Evolutionary conservation across 164 flowering plant species (phyloP).

Genomic region (Cinnamomum chago): DNA sequence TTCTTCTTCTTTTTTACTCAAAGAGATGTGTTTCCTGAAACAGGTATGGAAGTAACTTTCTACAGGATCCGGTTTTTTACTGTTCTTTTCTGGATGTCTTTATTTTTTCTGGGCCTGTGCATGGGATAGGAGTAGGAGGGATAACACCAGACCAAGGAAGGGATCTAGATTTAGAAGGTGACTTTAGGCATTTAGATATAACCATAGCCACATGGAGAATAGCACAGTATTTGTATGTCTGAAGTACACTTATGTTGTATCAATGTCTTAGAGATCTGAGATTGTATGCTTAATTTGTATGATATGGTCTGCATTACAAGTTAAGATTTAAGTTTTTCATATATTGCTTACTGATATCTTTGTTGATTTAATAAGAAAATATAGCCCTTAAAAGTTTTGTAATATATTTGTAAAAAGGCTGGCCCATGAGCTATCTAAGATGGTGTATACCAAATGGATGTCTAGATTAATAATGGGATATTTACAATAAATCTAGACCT

Average conservation of each 20-base stretch:
- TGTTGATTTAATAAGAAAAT: too few relatives aligned
- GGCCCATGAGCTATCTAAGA: too few relatives aligned
- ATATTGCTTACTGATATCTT: neutral
- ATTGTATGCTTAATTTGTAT: too few relatives aligned
- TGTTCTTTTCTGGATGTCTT: slow-evolving; percentile 85
- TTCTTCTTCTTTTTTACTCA: too few relatives aligned
- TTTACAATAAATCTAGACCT: too few relatives aligned
- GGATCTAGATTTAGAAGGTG: slow-evolving; percentile 49
- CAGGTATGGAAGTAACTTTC: slow-evolving; percentile 18
- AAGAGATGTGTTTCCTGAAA: slow-evolving; percentile 1
- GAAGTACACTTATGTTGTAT: neutral
- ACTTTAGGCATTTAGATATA: slow-evolving; percentile 21
- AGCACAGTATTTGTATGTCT: neutral
- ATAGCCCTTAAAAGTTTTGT: too few relatives aligned
- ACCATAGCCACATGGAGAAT: too few relatives aligned
- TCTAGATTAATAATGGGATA: too few relatives aligned
- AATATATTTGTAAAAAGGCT: too few relatives aligned
- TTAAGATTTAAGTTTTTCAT: neutral
- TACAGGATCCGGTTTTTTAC: slow-evolving; percentile 48
- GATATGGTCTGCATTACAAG: neutral
- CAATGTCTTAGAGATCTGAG: neutral
- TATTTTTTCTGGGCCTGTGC: slow-evolving; percentile 85
- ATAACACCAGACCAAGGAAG: slow-evolving; percentile 40
- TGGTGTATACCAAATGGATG: too few relatives aligned
- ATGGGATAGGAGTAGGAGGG: too few relatives aligned